Evolutionary conservation across 176 grass and related monocot genomes (phyloP), one percentile per base, ranked within the genome.

Genomic region (Guadua angustifolia): DNA sequence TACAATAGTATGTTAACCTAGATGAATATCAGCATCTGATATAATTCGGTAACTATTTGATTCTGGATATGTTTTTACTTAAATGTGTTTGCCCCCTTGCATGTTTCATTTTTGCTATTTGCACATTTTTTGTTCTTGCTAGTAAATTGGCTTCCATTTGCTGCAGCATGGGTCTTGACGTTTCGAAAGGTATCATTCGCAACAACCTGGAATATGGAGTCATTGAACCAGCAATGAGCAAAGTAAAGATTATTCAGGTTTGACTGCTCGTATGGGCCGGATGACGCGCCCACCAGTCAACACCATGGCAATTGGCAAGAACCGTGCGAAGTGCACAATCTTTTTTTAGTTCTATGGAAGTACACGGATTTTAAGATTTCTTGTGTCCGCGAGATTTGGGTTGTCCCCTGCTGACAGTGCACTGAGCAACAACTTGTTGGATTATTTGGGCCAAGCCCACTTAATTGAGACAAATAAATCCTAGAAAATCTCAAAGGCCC

Each of bases 171-270:
- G 95, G 95, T 57, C 84, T 98, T 43, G 95, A 98, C 78, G 93
- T 98, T n/a, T 69, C 36, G 1, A 92, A 98, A 79, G 95, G 91
- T 19, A 88, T 84, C 51, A 93, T 91, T 61, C 89, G 92, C 66
- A 95, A 95, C 83, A 98, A 98, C 64, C 82, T 95, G 6, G 93
- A 95, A 80, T 90, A 88, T 55, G 95, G 95, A 63, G 95, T 98
- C 26, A 98, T 98, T 58, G 95, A 98, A 73, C 93, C 95, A 53
- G 85, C 95, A 50, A 98, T 98, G 93, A 95, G 91, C 83, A 98
- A 98, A 95, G 92, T 98, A 24, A 98, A 98, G 83, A 98, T 95
- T 81, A 89, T 97, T 67, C 89, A 90, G 84, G 84, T 90, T 8
- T 42, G 40, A 6, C 40, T 42, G 40, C 40, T 42, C 40, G 40